Percentiles rank a stretch among this genome's conserved stretches.
These are phyloP conservation scores for Trichosporon faecale DNA, from an alignment of 1,284 basidiomycete genomes.

Conservation along the genomic window DNA sequence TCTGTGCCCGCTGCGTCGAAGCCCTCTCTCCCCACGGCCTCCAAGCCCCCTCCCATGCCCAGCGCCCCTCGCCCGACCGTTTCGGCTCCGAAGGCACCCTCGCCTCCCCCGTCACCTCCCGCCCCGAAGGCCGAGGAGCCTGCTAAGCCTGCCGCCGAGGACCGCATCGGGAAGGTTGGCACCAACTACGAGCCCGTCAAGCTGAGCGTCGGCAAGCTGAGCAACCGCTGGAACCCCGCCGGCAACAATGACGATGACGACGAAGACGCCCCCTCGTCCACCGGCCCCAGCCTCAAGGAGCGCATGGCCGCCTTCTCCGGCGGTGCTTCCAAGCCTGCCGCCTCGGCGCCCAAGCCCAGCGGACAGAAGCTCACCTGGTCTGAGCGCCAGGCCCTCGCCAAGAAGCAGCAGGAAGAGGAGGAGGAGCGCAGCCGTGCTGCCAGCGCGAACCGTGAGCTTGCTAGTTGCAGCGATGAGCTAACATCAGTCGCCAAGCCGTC, in stretches of 20 bases:
- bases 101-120: constrained; percentile 29
- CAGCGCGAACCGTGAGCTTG: constrained; percentile 39
- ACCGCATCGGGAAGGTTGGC: constrained; percentile 75
- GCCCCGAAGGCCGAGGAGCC: constrained; percentile 40
- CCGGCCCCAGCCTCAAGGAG: constrained; percentile 38
- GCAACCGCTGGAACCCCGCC: constrained; percentile 68
- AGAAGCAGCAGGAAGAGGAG: constrained; percentile 78
- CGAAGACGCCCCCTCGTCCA: constrained; percentile 40
- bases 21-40: background rate
- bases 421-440: constrained; percentile 65
- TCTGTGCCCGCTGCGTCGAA: constrained; percentile 22
- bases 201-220: constrained; percentile 69
- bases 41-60: constrained; percentile 46
- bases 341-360: constrained; percentile 26
- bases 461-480: background rate
- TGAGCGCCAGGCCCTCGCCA: constrained; percentile 79
- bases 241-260: constrained; percentile 40
- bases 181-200: constrained; percentile 84
- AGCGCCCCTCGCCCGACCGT: constrained; percentile 30
- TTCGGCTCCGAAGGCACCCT: constrained; percentile 49
- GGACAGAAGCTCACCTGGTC: constrained; percentile 82
- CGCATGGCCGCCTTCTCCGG: constrained; percentile 45
- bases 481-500: constrained; percentile 10
- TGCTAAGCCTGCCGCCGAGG: constrained; percentile 68
- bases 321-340: constrained; percentile 21